Base-by-base conservation (phyloP, 805 yeast species). In the Wickerhamomyces xylosicus region DNA sequence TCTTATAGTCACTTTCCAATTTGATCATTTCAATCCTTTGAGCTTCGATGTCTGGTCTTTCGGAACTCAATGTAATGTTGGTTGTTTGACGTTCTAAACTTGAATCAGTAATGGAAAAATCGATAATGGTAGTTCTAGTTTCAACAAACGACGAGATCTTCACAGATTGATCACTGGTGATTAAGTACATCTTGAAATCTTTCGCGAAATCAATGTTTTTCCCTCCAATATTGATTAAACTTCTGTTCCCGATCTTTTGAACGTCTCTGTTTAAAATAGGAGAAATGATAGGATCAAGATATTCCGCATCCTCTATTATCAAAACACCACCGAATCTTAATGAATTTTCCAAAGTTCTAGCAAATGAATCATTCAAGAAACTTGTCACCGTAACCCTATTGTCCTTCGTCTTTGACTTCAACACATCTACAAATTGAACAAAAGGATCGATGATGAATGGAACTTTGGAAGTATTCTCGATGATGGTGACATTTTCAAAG, bases 281-380 rank as follows among this genome's bases (percentile, higher is more conserved):
- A 41, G 72, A 72, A 10, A 90, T 52, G 7, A 84, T 59, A 0
- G 96, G 95, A 53, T 90, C 90, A 51, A 72, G 78, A 46, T 69
- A 62, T 51, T 90, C 97, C 3, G 89, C 87, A 59, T 90, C 90
- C 47, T 75, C 75, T 15, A 90, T 67, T 13, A 89, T 52, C 7
- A 90, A 62, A 1, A 72, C 49, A 3, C 85, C 86, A 4, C 97
- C 97, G 65, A 89, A 89, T 46, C 92, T 64, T 20, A 89, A 54
- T 0, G 95, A 80, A 49, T 85, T 82, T 53, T 87, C 95, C 14
- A 90, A 52, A 33, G 75, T 81, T 46, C 77, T 79, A 3, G 71
- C 54, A 53, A 79, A 84, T 0, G 80, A 73, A 4, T 67, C 71
- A 48, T 83, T 86, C 34, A 81, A 57, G 51, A 90, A 85, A 49